A percentile compares a stretch with the other conserved stretches of the same genome.
Evolutionary conservation across 23 red algal genomes (phyloP).

Genomic region (Cyanidiococcus yangmingshanensis): DNA sequence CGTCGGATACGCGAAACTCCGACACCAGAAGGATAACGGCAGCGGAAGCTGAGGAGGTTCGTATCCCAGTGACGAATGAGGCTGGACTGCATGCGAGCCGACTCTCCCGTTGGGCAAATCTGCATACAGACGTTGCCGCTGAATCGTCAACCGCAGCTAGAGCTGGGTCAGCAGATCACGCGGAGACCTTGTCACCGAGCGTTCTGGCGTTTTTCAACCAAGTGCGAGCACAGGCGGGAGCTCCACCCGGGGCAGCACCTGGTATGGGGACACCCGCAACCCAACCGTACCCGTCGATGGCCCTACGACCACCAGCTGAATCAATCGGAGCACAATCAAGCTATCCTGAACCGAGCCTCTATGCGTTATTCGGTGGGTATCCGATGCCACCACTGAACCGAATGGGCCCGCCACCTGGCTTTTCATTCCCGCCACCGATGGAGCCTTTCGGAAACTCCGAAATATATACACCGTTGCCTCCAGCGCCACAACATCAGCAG

Average conservation of each 20-base stretch:
- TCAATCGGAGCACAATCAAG: not conserved
- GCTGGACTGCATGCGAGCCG: not conserved
- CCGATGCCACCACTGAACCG: not conserved
- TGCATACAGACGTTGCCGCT: not conserved
- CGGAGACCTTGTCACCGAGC: not conserved
- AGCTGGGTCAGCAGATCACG: not conserved
- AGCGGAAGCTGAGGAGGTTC: not conserved
- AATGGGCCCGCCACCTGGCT: not conserved
- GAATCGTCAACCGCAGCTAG: not conserved
- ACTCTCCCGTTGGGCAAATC: not conserved
- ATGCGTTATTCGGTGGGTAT: not conserved
- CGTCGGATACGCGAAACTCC: not conserved
- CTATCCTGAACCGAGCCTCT: not conserved
- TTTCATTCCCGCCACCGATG: not conserved
- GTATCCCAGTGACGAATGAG: not conserved
- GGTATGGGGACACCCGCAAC: not conserved
- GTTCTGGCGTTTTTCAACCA: slow-evolving; percentile 21
- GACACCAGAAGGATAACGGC: not conserved
- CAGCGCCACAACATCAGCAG: no score
- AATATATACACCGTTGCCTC: no score
- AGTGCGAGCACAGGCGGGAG: not conserved
- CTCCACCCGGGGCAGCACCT: not conserved
- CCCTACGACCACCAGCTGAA: not conserved
- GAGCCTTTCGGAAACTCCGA: no score
- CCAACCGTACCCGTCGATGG: not conserved